Evolutionary conservation across 2,329 filamentous ascomycete genomes (phyloP), one percentile per base, ranked within the genome.

Genomic region (Scortechinia acanthostroma): DNA sequence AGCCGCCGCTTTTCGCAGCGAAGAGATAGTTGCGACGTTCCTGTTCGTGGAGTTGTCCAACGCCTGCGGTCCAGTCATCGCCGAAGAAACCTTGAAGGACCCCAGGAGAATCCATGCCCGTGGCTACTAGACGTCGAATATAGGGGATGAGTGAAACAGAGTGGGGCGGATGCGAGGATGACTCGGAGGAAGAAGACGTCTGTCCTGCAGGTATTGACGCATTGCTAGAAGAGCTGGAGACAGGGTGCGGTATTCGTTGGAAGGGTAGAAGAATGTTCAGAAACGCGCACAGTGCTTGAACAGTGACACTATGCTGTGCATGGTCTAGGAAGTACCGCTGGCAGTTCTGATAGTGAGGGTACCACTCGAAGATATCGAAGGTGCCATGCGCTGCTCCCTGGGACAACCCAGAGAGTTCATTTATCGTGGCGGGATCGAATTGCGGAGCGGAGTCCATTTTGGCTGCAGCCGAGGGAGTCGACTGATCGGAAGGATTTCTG

Each of bases 21-120:
- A 88, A 87, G n/a, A 88, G 70, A 56, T 85, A 88, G 55, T 88
- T 88, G 46, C 82, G 73, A 40, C 83, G 73, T 60, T 88, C 83
- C 55, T 83, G 80, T 55, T 88, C 83, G 53, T 86, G 77, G 47
- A 87, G 65, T 4, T 77, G 73, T 0, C 82, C 79, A 22, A 87
- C 68, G 2, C 83, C 83, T 33, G 72, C 65, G 21, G 67, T 62
- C 77, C 82, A 88, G 52, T 86, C 77, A 49, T 87, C 80, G n/a
- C 83, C 84, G 54, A 88, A 88, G 64, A 86, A 86, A 22, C 82
- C 82, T 53, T 86, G 81, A 49, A 88, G 64, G 20, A 88, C 76
- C 2, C 74, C 75, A 1, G 77, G 73, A 45, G 75, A 77, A 58
- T 88, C 83, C 68, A 87, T 85, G 14, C 82, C 83, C 0, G 83